These are phyloP conservation scores for Tolypocladium paradoxum DNA, from an alignment of 2,329 filamentous ascomycete species.

Conservation along the genomic window DNA sequence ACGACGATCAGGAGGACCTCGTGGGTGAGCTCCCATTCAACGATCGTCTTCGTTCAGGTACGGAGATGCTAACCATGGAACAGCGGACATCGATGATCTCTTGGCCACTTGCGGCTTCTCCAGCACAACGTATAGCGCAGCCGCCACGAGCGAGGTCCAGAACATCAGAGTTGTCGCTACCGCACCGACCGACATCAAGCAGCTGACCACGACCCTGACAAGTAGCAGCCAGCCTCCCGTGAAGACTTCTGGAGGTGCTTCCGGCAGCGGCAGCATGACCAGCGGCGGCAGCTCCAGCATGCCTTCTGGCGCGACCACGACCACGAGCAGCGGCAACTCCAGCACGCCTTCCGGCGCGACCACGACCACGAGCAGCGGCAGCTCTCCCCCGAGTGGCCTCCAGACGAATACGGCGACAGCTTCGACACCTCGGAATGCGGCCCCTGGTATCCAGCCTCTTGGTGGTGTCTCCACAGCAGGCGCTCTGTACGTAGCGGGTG, in stretches of 20 bases:
- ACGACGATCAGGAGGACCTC: constrained; percentile 7
- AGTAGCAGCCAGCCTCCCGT: constrained; percentile 4
- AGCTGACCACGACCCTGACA: constrained; percentile 24
- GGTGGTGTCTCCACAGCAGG: background rate
- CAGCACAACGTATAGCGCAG: constrained; percentile 17
- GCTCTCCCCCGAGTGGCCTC: background rate
- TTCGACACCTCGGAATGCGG: background rate
- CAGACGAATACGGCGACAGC: too few relatives aligned
- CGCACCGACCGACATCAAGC: constrained; percentile 18
- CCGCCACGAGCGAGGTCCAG: constrained; percentile 13
- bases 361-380: background rate
- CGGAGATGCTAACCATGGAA: background rate
- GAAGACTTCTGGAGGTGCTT: background rate
- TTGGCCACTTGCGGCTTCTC: constrained; percentile 23
- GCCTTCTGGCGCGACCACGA: background rate
- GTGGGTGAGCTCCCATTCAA: constrained; percentile 8
- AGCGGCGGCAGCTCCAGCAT: background rate
- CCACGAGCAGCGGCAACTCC: background rate
- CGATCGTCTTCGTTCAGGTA: background rate
- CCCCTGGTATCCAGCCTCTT: background rate
- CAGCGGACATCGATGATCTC: constrained; percentile 25
- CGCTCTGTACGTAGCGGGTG: background rate
- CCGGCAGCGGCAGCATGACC: background rate
- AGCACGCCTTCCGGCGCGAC: background rate
- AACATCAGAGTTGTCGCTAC: constrained; percentile 20